Percentiles rank a stretch among this genome's conserved stretches.
Conservation (phyloP, 2,329 filamentous ascomycete species). For the Ophiostoma sp. region DNA sequence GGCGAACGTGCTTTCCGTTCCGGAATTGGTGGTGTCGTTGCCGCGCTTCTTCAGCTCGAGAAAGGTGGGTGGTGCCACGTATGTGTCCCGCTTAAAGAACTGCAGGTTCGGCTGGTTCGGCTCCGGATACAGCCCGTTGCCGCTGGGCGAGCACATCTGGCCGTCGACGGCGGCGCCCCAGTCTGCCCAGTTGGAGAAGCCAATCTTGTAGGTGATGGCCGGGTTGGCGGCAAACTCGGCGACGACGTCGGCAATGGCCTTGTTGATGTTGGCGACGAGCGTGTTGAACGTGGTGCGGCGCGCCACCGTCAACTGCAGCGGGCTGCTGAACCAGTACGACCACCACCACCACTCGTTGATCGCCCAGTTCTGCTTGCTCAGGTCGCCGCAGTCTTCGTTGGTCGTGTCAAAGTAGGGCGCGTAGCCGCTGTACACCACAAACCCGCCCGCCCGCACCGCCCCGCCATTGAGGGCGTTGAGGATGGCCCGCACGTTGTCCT, state of each 20-base stretch:
- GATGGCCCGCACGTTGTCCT: no score
- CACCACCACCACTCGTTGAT: no score
- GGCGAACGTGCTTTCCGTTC: no score
- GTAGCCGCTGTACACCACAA: no score
- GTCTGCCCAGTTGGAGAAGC: conserved; percentile 37
- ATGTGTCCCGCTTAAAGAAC: conserved; percentile 39
- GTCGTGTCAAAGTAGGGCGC: no score
- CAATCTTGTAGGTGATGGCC: conserved; percentile 31
- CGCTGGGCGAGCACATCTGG: conserved; percentile 36
- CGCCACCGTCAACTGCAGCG: conserved; percentile 5
- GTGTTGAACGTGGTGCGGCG: conserved; percentile 38
- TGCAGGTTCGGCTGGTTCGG: conserved; percentile 35
- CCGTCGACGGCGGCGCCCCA: conserved; percentile 36
- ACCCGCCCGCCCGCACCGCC: no score
- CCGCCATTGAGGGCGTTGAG: no score
- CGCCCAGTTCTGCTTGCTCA: no score
- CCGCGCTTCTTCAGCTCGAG: conserved; percentile 21
- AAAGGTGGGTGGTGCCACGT: conserved; percentile 9
- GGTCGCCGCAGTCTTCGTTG: no score
- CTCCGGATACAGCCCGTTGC: conserved; percentile 36
- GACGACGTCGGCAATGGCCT: conserved; percentile 35
- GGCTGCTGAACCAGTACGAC: conserved; percentile 4
- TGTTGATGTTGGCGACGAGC: conserved; percentile 35
- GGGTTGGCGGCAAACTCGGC: conserved; percentile 29
- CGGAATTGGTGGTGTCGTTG: no score